These are phyloP conservation scores for Zasmidium citrigriseum DNA, from an alignment of 2,329 filamentous ascomycete species.

Conservation along the genomic window DNA sequence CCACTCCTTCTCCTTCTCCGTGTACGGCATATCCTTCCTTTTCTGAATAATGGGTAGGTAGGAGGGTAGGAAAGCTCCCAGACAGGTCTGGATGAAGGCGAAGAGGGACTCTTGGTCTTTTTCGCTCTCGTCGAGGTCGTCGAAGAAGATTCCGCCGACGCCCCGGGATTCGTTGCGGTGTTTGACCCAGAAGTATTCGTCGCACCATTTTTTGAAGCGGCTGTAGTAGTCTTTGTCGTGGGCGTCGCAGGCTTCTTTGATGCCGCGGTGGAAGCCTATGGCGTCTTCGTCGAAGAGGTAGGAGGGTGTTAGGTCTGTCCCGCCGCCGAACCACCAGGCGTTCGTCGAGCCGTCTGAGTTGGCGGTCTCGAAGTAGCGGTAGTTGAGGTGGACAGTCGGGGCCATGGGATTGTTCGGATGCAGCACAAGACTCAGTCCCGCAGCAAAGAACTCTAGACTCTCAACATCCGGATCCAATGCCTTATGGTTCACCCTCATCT, in stretches of 20 bases:
- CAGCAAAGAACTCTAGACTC: constrained; percentile 90
- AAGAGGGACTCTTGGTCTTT: constrained; percentile 89
- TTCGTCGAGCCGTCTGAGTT: constrained; percentile 78
- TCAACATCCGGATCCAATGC: constrained; percentile 78
- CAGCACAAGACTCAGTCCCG: constrained; percentile 87
- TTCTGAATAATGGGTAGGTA: constrained; percentile 87
- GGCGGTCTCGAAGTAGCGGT: constrained; percentile 96
- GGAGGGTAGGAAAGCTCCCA: constrained; percentile 83
- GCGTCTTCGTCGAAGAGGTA: constrained; percentile 98
- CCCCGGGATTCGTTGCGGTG: constrained; percentile 86
- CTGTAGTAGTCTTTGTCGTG: constrained; percentile 92
- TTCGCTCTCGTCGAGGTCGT: constrained; percentile 86
- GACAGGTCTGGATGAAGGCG: constrained; percentile 80
- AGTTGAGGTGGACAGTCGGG: constrained; percentile 96
- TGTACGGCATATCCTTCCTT: constrained; percentile 90
- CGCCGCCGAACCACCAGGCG: constrained; percentile 98
- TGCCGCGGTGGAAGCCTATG: constrained; percentile 90
- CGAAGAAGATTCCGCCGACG: constrained; percentile 96
- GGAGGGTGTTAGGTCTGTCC: constrained; percentile 86
- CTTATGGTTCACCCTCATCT: constrained; percentile 95
- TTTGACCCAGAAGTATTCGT: constrained; percentile 94
- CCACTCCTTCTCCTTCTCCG: constrained; percentile 86
- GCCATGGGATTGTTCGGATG: constrained; percentile 96
- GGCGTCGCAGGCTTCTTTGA: constrained; percentile 90
- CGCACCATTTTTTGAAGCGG: constrained; percentile 97